phyloP scores from a whole-genome alignment of 192 early-diverging fungal genomes.

The Blastocladiella britannica region DNA sequence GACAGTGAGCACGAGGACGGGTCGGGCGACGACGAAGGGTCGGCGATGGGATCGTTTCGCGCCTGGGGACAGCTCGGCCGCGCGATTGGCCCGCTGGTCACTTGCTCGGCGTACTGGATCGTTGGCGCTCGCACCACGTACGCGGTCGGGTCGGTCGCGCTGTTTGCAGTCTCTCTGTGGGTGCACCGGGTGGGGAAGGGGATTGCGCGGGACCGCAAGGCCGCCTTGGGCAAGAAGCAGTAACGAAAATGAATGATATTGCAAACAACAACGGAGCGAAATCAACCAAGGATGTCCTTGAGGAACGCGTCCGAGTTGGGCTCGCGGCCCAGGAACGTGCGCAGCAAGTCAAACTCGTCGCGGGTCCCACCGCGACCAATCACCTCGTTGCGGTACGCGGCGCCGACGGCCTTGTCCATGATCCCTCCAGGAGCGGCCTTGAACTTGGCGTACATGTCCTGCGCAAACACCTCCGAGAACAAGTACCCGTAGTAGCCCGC shows the following conservation, averaged over 20 bases:
- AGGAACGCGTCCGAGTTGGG: conserved; percentile 62
- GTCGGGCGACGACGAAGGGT: conserved; percentile 25
- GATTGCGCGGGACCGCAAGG: no score
- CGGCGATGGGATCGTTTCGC: conserved; percentile 63
- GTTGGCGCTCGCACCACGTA: conserved; percentile 41
- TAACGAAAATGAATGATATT: no score
- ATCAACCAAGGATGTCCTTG: no score
- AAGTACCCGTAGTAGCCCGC: conserved; percentile 54
- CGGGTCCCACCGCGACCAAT: conserved; percentile 40
- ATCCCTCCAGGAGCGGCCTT: conserved; percentile 37
- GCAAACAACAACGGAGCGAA: no score
- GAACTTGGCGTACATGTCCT: conserved; percentile 62
- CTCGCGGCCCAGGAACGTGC: conserved; percentile 57
- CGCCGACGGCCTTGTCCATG: conserved; percentile 30
- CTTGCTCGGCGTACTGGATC: conserved; percentile 74
- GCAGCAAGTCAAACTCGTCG: conserved; percentile 49
- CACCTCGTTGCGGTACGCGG: conserved; percentile 51
- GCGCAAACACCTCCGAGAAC: conserved; percentile 57
- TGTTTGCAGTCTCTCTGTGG: conserved; percentile 18
- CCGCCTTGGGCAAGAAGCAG: no score
- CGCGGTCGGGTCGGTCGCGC: conserved; percentile 24
- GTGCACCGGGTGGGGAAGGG: no score
- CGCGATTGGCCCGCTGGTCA: conserved; percentile 64
- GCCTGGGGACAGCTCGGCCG: conserved; percentile 80
- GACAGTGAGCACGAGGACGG: conserved; percentile 1